A percentile compares a stretch with the other conserved stretches of the same genome.
phyloP scores from a whole-genome alignment of 208 protist species.

The Wallacemonas sp. region DNA sequence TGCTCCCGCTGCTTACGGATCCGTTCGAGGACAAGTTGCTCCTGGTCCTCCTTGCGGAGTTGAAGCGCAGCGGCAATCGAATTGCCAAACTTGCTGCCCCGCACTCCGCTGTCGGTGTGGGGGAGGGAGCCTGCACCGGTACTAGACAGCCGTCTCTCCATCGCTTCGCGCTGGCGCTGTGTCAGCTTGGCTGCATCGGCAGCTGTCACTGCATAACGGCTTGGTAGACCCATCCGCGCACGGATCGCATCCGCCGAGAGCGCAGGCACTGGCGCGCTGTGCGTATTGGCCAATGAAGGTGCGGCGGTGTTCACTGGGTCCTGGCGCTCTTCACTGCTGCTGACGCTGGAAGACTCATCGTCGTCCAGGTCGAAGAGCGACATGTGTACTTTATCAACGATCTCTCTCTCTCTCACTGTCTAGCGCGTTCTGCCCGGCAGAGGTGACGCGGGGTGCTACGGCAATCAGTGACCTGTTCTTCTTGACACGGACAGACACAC shows the following conservation, averaged over 20 bases:
- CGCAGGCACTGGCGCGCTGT: not conserved
- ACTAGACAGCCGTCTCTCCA: not conserved
- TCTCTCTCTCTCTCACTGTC: too few species aligned
- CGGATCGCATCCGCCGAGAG: conserved; percentile 23
- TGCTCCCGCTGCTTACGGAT: conserved; percentile 42
- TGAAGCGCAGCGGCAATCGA: conserved; percentile 58
- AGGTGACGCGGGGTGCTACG: too few species aligned
- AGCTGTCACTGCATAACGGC: conserved; percentile 10
- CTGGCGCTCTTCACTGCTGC: conserved; percentile 18
- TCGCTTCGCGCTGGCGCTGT: not conserved
- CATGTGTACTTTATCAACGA: conserved; percentile 18
- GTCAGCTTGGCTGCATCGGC: not conserved
- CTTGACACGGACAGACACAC: too few species aligned
- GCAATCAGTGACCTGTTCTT: too few species aligned
- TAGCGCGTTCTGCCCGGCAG: too few species aligned
- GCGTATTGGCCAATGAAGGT: not conserved
- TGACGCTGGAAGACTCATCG: conserved; percentile 12
- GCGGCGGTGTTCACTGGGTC: not conserved
- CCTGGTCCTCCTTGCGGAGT: conserved; percentile 41
- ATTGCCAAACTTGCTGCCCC: conserved; percentile 43
- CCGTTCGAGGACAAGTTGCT: conserved; percentile 37
- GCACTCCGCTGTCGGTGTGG: not conserved
- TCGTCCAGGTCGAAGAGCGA: conserved; percentile 33
- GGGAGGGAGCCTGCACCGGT: not conserved
- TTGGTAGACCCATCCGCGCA: conserved; percentile 18